These are phyloP conservation scores for Xerocomus spinulosus DNA, from an alignment of 768 basidiomycete species.

Conservation along the genomic window DNA sequence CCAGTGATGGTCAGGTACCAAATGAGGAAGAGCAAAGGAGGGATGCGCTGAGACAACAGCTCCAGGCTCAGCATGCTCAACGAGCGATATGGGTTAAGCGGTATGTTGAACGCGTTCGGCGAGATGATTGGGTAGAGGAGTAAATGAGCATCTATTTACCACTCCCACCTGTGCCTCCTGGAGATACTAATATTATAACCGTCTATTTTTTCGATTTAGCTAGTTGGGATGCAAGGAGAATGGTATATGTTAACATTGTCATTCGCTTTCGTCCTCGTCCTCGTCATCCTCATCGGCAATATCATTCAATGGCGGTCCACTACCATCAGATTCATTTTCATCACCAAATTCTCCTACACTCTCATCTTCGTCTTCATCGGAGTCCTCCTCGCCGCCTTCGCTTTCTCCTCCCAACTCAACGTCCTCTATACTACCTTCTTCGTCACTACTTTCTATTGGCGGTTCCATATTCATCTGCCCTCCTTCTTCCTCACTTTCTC, in stretches of 20 bases:
- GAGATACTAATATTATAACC: slow-evolving; percentile 1
- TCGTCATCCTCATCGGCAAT: slow-evolving; percentile 62
- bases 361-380: slow-evolving; percentile 35
- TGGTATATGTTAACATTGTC: background rate
- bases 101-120: slow-evolving; percentile 62
- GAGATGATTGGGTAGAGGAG: slow-evolving; percentile 68
- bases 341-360: slow-evolving; percentile 39
- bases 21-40: slow-evolving; percentile 31
- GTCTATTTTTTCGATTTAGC: background rate
- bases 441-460: slow-evolving; percentile 58
- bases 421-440: slow-evolving; percentile 74
- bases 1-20: slow-evolving; percentile 29
- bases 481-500: slow-evolving; percentile 70
- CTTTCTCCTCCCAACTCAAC: slow-evolving; percentile 68
- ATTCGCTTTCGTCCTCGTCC: slow-evolving; percentile 50
- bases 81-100: slow-evolving; percentile 58
- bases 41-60: slow-evolving; percentile 34
- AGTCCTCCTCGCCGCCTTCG: slow-evolving; percentile 41
- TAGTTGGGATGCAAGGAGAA: background rate
- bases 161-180: background rate
- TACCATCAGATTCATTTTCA: slow-evolving; percentile 38
- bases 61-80: slow-evolving; percentile 46
- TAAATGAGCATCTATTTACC: slow-evolving; percentile 18
- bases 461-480: slow-evolving; percentile 57
- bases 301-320: slow-evolving; percentile 40